Evolutionary conservation across 176 grass and related monocot genomes (phyloP).

Genomic region (Avena eriantha): DNA sequence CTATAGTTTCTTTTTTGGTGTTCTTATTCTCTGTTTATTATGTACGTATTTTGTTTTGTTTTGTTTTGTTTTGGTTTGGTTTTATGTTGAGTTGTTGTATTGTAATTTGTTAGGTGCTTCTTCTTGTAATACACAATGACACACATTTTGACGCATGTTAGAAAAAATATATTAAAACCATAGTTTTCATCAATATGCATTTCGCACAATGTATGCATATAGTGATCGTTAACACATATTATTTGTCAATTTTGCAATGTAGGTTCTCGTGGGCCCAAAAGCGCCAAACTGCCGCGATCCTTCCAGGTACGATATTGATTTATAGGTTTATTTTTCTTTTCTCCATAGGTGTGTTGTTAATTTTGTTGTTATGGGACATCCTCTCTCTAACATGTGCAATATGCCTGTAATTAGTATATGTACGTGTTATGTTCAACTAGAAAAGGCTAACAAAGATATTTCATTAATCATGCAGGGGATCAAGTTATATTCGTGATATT

Average conservation of each 20-base stretch:
- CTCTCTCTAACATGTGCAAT: background rate
- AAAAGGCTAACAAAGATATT: background rate
- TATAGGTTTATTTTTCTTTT: background rate
- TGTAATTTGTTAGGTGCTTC: background rate
- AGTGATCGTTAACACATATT: background rate
- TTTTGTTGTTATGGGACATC: background rate
- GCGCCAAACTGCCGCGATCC: slow-evolving; percentile 54
- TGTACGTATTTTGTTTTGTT: no score
- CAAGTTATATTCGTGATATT: slow-evolving; percentile 50
- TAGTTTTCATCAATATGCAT: background rate
- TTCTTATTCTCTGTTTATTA: background rate
- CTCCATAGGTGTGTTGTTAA: background rate
- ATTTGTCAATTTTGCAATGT: background rate
- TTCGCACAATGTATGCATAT: background rate
- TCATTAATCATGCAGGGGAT: slow-evolving; percentile 32
- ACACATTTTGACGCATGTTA: background rate
- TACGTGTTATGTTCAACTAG: background rate
- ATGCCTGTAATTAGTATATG: background rate
- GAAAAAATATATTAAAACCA: background rate
- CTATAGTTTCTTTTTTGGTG: background rate
- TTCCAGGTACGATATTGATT: slow-evolving; percentile 49
- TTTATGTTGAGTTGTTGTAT: background rate
- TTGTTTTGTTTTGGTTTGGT: background rate
- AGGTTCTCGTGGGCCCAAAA: slow-evolving; percentile 81
- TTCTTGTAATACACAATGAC: background rate